phyloP scores from a whole-genome alignment of 2,329 filamentous ascomycete genomes.

The Lachnellula occidentalis region DNA sequence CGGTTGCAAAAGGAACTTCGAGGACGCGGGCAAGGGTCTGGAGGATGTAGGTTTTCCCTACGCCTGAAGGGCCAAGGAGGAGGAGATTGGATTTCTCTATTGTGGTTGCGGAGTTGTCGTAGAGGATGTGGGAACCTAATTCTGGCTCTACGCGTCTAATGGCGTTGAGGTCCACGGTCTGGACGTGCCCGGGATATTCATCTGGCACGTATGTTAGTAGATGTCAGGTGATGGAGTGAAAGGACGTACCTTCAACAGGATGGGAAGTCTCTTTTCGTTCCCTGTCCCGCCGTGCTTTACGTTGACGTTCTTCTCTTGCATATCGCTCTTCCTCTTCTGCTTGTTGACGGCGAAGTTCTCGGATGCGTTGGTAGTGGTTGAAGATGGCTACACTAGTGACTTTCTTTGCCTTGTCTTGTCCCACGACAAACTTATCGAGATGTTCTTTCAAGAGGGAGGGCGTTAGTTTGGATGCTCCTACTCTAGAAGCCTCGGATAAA shows the following conservation, averaged over 20 bases:
- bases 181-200: constrained; percentile 47
- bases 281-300: constrained; percentile 30
- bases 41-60: constrained; percentile 93
- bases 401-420: constrained; percentile 91
- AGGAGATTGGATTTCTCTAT: constrained; percentile 96
- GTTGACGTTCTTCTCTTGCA: constrained; percentile 52
- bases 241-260: constrained; percentile 67
- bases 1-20: constrained; percentile 93
- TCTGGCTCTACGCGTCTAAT: constrained; percentile 15
- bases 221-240: not conserved
- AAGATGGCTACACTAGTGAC: constrained; percentile 89
- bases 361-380: constrained; percentile 90
- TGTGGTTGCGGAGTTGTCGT: constrained; percentile 17
- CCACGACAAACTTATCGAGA: constrained; percentile 93
- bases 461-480: constrained; percentile 59
- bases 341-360: constrained; percentile 67
- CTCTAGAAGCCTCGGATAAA: constrained; percentile 42
- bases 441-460: constrained; percentile 75
- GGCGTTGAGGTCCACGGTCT: constrained; percentile 26
- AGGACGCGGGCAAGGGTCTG: constrained; percentile 79
- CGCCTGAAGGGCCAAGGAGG: constrained; percentile 84
- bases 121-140: constrained; percentile 18
- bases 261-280: constrained; percentile 51
- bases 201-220: constrained; percentile 37
- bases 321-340: constrained; percentile 65